Evolutionary conservation across 345 rosid species (phyloP).

Genomic region (Geranium rotundifolium): DNA sequence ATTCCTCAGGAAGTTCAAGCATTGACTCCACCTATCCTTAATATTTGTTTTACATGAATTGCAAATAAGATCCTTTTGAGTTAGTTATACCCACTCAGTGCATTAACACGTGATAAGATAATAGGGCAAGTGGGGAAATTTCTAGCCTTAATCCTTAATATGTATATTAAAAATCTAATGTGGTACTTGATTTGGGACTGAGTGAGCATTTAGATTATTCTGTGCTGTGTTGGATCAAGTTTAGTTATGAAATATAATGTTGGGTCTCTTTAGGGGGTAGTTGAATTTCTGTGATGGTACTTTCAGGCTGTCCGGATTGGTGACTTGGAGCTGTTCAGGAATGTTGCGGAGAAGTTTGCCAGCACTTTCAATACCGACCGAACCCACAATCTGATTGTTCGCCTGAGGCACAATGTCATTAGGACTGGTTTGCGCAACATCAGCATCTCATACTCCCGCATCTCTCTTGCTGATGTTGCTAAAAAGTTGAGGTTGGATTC

Average conservation of each 20-base stretch:
- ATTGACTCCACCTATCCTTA: too few relatives aligned
- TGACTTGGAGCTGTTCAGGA: slow-evolving; percentile 59
- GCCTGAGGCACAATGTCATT: slow-evolving; percentile 60
- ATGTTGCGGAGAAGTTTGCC: slow-evolving; percentile 47
- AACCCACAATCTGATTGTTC: slow-evolving; percentile 57
- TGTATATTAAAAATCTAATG: too few relatives aligned
- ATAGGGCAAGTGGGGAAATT: too few relatives aligned
- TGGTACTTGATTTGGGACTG: too few relatives aligned
- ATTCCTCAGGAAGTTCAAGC: too few relatives aligned
- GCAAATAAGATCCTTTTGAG: neutral
- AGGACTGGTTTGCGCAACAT: slow-evolving; percentile 71
- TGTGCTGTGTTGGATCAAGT: neutral
- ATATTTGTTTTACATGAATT: too few relatives aligned
- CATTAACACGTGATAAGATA: too few relatives aligned
- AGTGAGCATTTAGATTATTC: neutral
- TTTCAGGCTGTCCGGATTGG: slow-evolving; percentile 65
- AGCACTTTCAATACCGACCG: slow-evolving; percentile 48
- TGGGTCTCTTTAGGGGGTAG: neutral
- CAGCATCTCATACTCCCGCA: slow-evolving; percentile 66
- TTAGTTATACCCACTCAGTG: neutral
- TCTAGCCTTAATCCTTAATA: too few relatives aligned
- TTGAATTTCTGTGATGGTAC: slow-evolving; percentile 2
- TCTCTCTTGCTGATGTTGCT: slow-evolving; percentile 60
- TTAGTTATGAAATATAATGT: neutral
- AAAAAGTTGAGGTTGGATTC: slow-evolving; percentile 50